These are phyloP conservation scores for Macrotyloma uniflorum DNA, from an alignment of 306 rosid species.

Conservation along the genomic window DNA sequence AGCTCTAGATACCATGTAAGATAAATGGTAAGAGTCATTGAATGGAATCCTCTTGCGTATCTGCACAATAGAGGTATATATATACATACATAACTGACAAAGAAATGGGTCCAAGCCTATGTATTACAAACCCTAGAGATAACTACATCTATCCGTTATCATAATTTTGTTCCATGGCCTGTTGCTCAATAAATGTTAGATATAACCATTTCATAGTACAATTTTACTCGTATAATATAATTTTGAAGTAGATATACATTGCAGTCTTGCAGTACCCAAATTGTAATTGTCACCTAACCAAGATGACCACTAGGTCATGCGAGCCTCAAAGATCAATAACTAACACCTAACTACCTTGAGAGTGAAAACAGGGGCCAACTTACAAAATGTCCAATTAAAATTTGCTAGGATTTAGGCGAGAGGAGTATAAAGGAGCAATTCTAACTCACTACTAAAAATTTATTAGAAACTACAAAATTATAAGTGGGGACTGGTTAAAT, in stretches of 20 bases:
- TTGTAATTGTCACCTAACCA: not conserved
- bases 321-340: not conserved
- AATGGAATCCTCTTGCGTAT: no score
- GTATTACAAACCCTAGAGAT: no score
- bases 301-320: not conserved
- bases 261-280: not conserved
- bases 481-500: not conserved
- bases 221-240: not conserved
- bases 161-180: constrained; percentile 12
- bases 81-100: no score
- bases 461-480: not conserved
- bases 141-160: no score
- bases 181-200: not conserved
- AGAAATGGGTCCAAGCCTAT: no score
- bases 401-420: not conserved
- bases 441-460: not conserved
- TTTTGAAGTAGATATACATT: not conserved
- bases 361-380: not conserved
- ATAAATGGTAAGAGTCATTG: no score
- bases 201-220: not conserved
- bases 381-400: not conserved
- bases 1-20: no score
- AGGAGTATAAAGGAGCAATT: not conserved
- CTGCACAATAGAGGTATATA: no score
- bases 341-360: not conserved